Base-by-base conservation (phyloP, 805 yeast genomes). In the Saturnispora diversa region DNA sequence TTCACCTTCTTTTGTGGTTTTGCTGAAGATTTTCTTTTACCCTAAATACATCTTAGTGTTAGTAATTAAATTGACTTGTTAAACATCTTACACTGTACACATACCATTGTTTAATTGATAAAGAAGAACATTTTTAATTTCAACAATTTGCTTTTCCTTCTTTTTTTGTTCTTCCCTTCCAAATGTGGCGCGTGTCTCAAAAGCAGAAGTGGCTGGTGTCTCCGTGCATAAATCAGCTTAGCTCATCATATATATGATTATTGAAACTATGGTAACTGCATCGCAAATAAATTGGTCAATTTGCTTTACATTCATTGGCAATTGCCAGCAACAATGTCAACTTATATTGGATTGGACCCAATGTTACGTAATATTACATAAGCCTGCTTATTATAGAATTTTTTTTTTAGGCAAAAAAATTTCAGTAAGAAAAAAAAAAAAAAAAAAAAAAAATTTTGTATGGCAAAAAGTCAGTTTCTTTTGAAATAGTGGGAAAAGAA, bases 1-100 rank as follows among this genome's bases (percentile, higher is more conserved):
- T 83, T 86, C 50, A 84, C 64, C 59, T 74, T 80, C 61, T 82
- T 83, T 22, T 67, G 77, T 50, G 95, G 96, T 50, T 81, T 83
- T 58, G 87, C 79, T 7, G 87, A 69, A 26, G 90, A 77, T 75
- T 80, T 87, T 69, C 94, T 85, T 48, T 60, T 59, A 48, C 65
- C 65, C 65, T 56, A 19, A 13, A 15, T 8, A 34, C 13, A 23
- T 3, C 6, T 23, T 8, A 22, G 5, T 16, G 28, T 29, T 37
- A 37, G 34, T 30, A 29, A 19, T 4, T n/a, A 24, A 4, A 17
- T 4, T 8, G n/a, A n/a, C n/a, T n/a, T n/a, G n/a, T n/a, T n/a
- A n/a, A n/a, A n/a, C n/a, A 15, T 28, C 7, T 12, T 9, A 3
- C 8, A 4, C n/a, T 9, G n/a, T n/a, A 12, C 13, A 37, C 40